These are phyloP conservation scores for Tricholoma hemisulphureum DNA, from an alignment of 768 basidiomycete species.

Conservation along the genomic window DNA sequence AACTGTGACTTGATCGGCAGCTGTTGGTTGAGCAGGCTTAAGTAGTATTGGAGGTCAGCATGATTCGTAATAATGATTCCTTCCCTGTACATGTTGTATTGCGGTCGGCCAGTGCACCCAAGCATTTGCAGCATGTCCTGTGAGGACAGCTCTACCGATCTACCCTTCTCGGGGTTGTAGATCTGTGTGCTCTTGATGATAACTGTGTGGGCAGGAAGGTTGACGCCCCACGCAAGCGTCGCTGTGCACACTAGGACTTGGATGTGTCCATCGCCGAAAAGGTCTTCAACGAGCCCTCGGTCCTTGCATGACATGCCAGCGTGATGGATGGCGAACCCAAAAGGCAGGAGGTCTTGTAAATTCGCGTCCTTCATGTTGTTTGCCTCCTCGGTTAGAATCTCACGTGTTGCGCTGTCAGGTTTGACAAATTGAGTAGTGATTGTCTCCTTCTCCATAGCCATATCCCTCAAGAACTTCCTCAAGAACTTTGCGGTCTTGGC, in stretches of 20 bases:
- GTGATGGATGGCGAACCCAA: conserved; percentile 97
- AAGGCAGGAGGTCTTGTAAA: conserved; percentile 86
- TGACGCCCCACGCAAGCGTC: conserved; percentile 99
- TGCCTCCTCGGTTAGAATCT: conserved; percentile 85
- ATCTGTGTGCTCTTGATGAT: conserved; percentile 99
- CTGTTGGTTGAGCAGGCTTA: conserved; percentile 94
- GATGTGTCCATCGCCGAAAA: conserved; percentile 88
- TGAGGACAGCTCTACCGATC: conserved; percentile 92
- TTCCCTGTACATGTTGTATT: conserved; percentile 96
- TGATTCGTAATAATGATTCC: conserved; percentile 99
- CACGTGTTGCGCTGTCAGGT: conserved; percentile 86
- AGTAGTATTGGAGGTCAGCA: conserved; percentile 93
- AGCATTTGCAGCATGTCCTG: conserved; percentile 99
- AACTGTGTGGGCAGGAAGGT: conserved; percentile 94
- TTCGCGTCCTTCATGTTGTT: conserved; percentile 80
- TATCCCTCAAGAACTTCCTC: too few species aligned
- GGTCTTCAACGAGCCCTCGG: conserved; percentile 89
- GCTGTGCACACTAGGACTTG: conserved; percentile 97
- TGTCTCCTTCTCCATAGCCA: conserved; percentile 95
- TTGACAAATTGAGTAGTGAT: conserved; percentile 96
- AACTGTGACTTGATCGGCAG: conserved; percentile 97
- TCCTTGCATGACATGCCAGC: conserved; percentile 95
- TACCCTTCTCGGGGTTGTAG: conserved; percentile 97
- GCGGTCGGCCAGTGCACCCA: conserved; percentile 94
- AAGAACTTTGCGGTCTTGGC: conserved; percentile 95